Evolutionary conservation across 1,139 yeast genomes (phyloP), one percentile per base, ranked within the genome.

Genomic region (Saccharomycopsis crataegensis): DNA sequence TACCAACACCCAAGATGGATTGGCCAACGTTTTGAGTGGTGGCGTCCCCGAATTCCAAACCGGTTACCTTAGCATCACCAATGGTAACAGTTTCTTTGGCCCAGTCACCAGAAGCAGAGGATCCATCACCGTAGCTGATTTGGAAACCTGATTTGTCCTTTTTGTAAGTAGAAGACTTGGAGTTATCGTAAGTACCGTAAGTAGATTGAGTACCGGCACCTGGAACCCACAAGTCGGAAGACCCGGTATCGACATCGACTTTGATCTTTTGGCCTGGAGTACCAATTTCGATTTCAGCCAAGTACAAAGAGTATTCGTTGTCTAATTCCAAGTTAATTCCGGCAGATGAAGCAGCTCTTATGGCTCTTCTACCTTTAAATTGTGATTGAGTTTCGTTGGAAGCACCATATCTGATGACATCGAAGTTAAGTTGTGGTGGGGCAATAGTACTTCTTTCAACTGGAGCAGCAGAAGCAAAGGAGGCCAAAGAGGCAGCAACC

Each of bases 181-280:
- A 54, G 36, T 67, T 66, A 61, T 77, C 68, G 62, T 75, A 81
- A 6, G 79, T 72, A 11, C 83, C 83, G 60, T 70, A 73, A 12
- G 59, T 59, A 8, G 48, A 49, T 36, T 60, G 56, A 16, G 57
- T 58, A 56, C 54, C 57, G 31, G 62, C 56, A 40, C 65, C 63
- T 59, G 67, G 65, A 41, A 82, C 77, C 89, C 89, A 83, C 59
- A 83, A 68, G 64, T 83, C 90, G 7, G 86, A 74, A 2, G 87
- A 81, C 0, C 89, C 89, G 5, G 89, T 82, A 63, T 83, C 90
- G 46, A 84, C 66, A 57, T 81, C 67, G 2, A 79, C 77, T 9
- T 69, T 69, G 42, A 82, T 70, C n/a, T 69, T 65, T 59, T 78
- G 81, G 0, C 68, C 67, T 28, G 82, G 77, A 2, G 82, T 74